Percentiles rank a stretch among this genome's conserved stretches.
Conservation (phyloP, 116 monocot genomes). For the Dioscorea cayenensis region DNA sequence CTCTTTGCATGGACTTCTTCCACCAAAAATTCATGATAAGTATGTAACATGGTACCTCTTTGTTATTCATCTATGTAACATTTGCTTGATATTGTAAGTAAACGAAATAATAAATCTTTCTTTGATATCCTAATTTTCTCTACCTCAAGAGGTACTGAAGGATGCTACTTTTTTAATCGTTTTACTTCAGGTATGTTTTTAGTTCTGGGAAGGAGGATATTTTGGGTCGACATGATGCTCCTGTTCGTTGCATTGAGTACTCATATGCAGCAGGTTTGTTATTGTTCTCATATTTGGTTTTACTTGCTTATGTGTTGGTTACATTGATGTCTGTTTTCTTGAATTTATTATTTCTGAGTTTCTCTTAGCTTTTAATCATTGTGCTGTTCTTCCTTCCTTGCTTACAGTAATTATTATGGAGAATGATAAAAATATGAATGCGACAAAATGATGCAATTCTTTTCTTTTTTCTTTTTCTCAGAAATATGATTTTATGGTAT, state of each 20-base stretch:
- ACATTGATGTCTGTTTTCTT: too few relatives aligned
- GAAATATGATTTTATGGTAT: too few relatives aligned
- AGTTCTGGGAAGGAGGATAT: constrained; percentile 85
- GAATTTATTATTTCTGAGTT: too few relatives aligned
- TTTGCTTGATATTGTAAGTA: neutral
- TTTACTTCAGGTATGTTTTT: constrained; percentile 61
- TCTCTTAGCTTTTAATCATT: too few relatives aligned
- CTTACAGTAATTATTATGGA: too few relatives aligned
- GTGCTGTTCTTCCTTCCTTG: too few relatives aligned
- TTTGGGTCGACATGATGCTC: constrained; percentile 84
- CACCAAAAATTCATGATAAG: neutral
- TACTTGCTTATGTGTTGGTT: too few relatives aligned
- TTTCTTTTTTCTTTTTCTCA: neutral
- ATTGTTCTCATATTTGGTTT: neutral
- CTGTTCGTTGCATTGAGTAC: constrained; percentile 95
- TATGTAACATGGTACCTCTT: neutral
- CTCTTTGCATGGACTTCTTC: too few relatives aligned
- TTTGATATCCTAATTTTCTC: neutral
- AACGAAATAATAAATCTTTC: neutral
- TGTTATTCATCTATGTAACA: neutral
- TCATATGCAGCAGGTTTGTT: constrained; percentile 94
- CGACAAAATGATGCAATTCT: neutral
- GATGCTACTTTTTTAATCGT: neutral
- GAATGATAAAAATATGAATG: neutral
- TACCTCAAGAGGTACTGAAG: neutral